These are phyloP conservation scores for Wallacemonas rigidus DNA, from an alignment of 208 protist species.

Conservation along the genomic window DNA sequence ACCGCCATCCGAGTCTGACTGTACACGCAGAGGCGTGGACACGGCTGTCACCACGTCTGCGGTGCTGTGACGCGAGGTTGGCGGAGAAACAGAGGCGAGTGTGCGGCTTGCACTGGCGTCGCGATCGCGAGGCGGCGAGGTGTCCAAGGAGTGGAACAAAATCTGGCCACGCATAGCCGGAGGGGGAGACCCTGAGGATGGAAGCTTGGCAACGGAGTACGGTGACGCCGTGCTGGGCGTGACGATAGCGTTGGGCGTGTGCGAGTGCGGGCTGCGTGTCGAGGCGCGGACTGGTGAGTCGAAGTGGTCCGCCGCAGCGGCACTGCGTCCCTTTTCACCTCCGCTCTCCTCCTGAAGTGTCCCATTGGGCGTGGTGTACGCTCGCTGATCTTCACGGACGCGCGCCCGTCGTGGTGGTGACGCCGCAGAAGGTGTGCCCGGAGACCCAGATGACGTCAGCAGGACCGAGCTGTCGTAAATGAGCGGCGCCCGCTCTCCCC, in stretches of 20 bases:
- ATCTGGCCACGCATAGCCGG: constrained; percentile 1
- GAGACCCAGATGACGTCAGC: not conserved
- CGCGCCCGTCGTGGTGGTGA: not conserved
- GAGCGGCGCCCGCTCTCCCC: not conserved
- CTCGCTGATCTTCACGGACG: too few relatives aligned
- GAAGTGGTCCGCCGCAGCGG: not conserved
- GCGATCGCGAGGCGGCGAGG: not conserved
- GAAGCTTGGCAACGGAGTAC: not conserved
- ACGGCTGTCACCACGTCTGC: constrained; percentile 1
- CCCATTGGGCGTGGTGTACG: too few relatives aligned
- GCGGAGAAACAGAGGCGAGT: not conserved
- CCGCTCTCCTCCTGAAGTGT: too few relatives aligned
- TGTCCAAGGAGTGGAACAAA: not conserved
- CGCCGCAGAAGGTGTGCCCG: not conserved
- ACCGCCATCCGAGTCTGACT: not conserved
- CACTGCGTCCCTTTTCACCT: not conserved
- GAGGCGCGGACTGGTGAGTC: constrained; percentile 1
- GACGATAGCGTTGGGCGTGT: too few relatives aligned
- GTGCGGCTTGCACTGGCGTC: not conserved
- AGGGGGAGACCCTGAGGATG: not conserved
- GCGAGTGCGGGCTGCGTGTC: not conserved
- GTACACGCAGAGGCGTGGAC: not conserved
- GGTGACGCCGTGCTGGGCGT: not conserved
- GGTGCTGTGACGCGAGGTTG: constrained; percentile 8
- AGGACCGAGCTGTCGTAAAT: constrained; percentile 10